A percentile compares a stretch with the other conserved stretches of the same genome.
phyloP scores from a whole-genome alignment of 441 rosid species.

The Populus hybrid region DNA sequence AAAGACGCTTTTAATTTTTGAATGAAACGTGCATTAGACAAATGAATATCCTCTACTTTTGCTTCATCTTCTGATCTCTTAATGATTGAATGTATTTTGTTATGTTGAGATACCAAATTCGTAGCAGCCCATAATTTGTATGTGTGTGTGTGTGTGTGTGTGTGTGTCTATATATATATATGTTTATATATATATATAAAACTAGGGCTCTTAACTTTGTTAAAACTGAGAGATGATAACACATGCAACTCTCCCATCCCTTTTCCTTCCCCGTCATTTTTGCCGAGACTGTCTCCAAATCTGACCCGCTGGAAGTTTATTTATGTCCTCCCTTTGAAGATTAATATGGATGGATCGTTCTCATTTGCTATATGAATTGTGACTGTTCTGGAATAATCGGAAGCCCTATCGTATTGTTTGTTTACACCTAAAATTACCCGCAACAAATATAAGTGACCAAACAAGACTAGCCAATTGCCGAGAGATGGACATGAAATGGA shows the following conservation, averaged over 20 bases:
- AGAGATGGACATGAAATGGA: background rate
- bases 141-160: too few species aligned
- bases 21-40: background rate
- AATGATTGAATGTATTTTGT: background rate
- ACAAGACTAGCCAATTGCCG: background rate
- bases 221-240: background rate
- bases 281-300: background rate
- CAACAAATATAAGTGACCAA: background rate
- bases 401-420: background rate
- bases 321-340: background rate
- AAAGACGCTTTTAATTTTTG: background rate
- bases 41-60: background rate
- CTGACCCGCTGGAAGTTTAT: background rate
- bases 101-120: background rate
- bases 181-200: too few species aligned
- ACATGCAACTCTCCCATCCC: background rate
- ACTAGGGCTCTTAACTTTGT: background rate
- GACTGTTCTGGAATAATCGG: background rate
- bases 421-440: background rate
- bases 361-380: background rate
- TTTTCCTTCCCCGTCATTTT: background rate
- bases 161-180: too few species aligned
- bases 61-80: background rate
- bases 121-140: background rate
- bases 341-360: background rate